Evolutionary conservation across 2,329 filamentous ascomycete genomes (phyloP).

Genomic region (Colletotrichum ledebouriae): DNA sequence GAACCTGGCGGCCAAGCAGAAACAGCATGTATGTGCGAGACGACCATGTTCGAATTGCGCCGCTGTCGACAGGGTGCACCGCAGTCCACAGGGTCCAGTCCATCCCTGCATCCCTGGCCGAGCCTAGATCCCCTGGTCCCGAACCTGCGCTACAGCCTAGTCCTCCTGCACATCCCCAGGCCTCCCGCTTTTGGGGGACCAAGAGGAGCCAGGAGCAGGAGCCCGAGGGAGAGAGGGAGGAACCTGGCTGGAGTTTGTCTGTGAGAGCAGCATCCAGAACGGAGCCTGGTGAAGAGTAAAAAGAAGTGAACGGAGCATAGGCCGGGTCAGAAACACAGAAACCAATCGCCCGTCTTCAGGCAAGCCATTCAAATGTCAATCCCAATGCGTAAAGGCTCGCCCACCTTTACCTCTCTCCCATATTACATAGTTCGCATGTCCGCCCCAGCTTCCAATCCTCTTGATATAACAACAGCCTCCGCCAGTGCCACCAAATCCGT

Average conservation of each 20-base stretch:
- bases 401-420: too few species aligned
- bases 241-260: not conserved
- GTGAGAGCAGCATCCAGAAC: slow-evolving; percentile 12
- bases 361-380: too few species aligned
- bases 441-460: not conserved
- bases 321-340: too few species aligned
- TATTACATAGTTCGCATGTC: slow-evolving; percentile 4
- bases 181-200: slow-evolving; percentile 2
- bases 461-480: slow-evolving; percentile 16
- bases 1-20: not conserved
- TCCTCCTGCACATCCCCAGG: not conserved
- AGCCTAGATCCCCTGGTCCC: slow-evolving; percentile 34
- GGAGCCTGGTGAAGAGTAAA: not conserved
- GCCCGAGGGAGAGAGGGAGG: too few species aligned
- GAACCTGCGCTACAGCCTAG: slow-evolving; percentile 15
- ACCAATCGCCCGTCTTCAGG: too few species aligned
- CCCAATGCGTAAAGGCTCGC: too few species aligned
- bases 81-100: slow-evolving; percentile 34
- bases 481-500: not conserved
- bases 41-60: slow-evolving; percentile 34
- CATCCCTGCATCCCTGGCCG: slow-evolving; percentile 32
- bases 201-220: not conserved
- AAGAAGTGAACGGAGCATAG: too few species aligned
- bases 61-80: slow-evolving; percentile 23
- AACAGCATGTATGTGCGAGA: slow-evolving; percentile 11